phyloP scores from a whole-genome alignment of 1,139 yeast species.

The Magnusiomyces magnusii region DNA sequence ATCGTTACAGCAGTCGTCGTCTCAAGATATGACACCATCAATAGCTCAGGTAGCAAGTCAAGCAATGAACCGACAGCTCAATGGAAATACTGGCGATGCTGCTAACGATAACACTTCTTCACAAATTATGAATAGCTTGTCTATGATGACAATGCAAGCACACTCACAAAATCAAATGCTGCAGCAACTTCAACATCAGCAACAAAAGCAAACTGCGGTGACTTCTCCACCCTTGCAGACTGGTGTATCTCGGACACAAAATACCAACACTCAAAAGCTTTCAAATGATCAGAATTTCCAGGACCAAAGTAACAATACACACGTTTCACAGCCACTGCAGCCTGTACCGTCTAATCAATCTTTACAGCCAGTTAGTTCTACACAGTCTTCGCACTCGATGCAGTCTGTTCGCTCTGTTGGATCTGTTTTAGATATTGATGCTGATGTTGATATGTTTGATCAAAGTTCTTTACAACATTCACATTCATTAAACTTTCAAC shows the following conservation, averaged over 20 bases:
- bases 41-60: neutral
- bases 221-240: neutral
- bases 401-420: neutral
- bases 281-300: neutral
- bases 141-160: neutral
- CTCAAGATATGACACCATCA: neutral
- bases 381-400: neutral
- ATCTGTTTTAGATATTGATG: neutral
- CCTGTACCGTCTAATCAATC: neutral
- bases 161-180: neutral
- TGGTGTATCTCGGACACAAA: neutral
- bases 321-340: neutral
- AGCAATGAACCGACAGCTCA: neutral
- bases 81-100: neutral
- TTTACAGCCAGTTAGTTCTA: neutral
- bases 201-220: neutral
- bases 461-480: neutral
- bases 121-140: neutral
- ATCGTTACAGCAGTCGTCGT: neutral
- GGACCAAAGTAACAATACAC: neutral
- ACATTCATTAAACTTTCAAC: neutral
- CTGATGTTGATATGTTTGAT: neutral
- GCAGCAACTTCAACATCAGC: neutral
- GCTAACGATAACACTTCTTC: neutral
- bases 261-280: neutral